phyloP scores from a whole-genome alignment of 805 yeast species.

The Hanseniaspora singularis region DNA sequence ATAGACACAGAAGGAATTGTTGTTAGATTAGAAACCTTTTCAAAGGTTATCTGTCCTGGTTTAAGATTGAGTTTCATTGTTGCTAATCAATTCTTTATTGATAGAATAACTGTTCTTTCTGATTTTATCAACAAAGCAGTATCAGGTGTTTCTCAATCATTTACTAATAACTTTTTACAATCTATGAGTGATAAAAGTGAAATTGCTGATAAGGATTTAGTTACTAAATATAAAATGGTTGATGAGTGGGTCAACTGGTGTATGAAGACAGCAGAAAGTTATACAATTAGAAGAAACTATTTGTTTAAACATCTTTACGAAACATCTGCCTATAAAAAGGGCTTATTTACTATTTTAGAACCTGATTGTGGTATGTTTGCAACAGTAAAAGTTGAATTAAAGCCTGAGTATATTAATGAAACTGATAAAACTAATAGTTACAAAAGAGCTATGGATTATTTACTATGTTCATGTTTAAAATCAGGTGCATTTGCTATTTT shows the following conservation, averaged over 20 bases:
- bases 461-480: conserved; percentile 34
- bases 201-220: conserved; percentile 15
- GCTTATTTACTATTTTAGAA: conserved; percentile 35
- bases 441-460: conserved; percentile 31
- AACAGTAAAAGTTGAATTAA: conserved; percentile 32
- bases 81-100: conserved; percentile 38
- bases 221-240: conserved; percentile 15
- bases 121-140: conserved; percentile 44
- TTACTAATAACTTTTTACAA: conserved; percentile 41
- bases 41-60: conserved; percentile 58
- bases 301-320: conserved; percentile 28
- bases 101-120: conserved; percentile 33
- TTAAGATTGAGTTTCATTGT: conserved; percentile 49
- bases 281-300: conserved; percentile 35
- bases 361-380: conserved; percentile 59
- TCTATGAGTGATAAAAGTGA: conserved; percentile 20
- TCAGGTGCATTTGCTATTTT: conserved; percentile 46
- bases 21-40: conserved; percentile 49
- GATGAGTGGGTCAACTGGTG: conserved; percentile 41
- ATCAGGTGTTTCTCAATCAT: conserved; percentile 45
- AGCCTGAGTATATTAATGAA: neutral
- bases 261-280: conserved; percentile 36
- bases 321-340: conserved; percentile 34
- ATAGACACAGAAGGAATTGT: conserved; percentile 52
- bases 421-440: neutral